Conservation (phyloP, 2,329 filamentous ascomycete genomes). For the Alternaria infectoria region DNA sequence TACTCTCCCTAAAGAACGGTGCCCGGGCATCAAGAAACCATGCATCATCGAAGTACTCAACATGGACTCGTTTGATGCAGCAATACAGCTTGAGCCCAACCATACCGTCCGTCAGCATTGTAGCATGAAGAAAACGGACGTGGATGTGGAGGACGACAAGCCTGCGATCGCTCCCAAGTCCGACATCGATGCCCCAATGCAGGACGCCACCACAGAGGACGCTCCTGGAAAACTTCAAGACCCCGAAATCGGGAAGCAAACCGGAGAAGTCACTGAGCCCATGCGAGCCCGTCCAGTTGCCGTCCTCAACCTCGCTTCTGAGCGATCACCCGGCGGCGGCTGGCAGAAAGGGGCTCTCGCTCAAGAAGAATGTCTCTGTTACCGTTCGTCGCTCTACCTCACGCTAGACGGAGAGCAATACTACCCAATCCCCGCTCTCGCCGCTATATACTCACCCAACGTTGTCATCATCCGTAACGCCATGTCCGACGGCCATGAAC, state of each 20-base stretch:
- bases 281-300: slow-evolving; percentile 52
- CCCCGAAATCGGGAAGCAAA: background rate
- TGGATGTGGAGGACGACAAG: background rate
- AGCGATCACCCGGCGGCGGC: slow-evolving; percentile 64
- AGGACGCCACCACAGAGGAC: background rate
- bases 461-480: slow-evolving; percentile 65
- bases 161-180: background rate
- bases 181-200: background rate
- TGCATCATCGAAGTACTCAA: slow-evolving; percentile 37
- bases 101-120: slow-evolving; percentile 21
- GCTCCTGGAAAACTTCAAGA: background rate
- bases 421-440: slow-evolving; percentile 61
- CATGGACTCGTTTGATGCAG: slow-evolving; percentile 44
- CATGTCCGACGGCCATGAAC: slow-evolving; percentile 54
- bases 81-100: slow-evolving; percentile 32
- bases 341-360: slow-evolving; percentile 67
- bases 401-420: slow-evolving; percentile 56
- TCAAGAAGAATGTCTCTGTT: slow-evolving; percentile 74
- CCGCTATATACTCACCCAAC: slow-evolving; percentile 65
- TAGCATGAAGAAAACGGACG: background rate
- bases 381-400: slow-evolving; percentile 62
- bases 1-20: slow-evolving; percentile 24
- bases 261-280: background rate
- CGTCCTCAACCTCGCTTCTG: slow-evolving; percentile 71
- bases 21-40: slow-evolving; percentile 32